Conservation (phyloP, 306 rosid species). For the Gillenia trifoliata region DNA sequence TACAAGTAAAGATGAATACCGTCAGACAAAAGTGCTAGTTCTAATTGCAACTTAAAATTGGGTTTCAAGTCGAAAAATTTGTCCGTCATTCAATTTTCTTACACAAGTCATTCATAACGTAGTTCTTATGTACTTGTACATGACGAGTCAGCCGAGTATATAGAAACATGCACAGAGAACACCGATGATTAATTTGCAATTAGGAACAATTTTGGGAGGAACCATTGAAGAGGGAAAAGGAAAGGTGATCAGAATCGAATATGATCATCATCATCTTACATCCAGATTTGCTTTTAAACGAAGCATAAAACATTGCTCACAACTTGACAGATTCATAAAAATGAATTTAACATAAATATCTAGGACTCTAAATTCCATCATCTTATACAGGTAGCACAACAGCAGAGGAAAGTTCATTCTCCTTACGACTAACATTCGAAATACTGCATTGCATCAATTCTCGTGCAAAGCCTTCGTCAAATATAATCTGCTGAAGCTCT, state of each 20-base stretch:
- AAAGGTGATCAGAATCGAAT: neutral
- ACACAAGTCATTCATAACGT: too few relatives aligned
- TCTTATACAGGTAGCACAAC: neutral
- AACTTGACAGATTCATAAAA: neutral
- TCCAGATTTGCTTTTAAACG: neutral
- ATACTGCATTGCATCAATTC: constrained; percentile 28
- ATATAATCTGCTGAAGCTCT: constrained; percentile 77
- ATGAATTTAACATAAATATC: neutral
- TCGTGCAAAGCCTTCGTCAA: constrained; percentile 81
- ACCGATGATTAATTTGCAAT: too few relatives aligned
- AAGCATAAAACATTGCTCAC: neutral
- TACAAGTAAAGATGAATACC: too few relatives aligned
- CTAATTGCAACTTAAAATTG: too few relatives aligned
- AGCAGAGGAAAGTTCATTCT: neutral
- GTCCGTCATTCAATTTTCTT: too few relatives aligned
- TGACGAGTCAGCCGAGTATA: too few relatives aligned
- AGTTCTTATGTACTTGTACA: too few relatives aligned
- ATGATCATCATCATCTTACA: neutral
- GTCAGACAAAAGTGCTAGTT: too few relatives aligned
- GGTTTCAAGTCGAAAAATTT: too few relatives aligned
- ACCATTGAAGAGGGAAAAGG: neutral
- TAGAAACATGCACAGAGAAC: too few relatives aligned
- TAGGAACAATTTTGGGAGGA: neutral
- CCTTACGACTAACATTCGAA: neutral
- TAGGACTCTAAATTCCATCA: neutral